Percentiles rank a stretch among this genome's conserved stretches.
Evolutionary conservation across 1,284 basidiomycete species (phyloP).

Genomic region (Abortiporus biennis): DNA sequence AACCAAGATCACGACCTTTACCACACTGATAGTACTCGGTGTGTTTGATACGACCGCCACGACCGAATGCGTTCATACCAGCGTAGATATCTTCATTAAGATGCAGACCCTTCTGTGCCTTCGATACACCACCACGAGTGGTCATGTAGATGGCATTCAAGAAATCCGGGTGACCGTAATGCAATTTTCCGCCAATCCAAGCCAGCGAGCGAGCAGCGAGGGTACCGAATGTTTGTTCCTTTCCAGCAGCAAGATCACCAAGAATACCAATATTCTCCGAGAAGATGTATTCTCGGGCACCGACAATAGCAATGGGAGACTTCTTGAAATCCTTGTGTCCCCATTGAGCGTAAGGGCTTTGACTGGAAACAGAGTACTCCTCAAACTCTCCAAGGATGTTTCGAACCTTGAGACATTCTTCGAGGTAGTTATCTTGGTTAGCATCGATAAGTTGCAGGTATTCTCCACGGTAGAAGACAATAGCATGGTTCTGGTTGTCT

Average conservation of each 20-base stretch:
- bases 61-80: conserved; percentile 97
- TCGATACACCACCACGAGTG: conserved; percentile 96
- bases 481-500: conserved; percentile 99
- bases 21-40: conserved; percentile 99
- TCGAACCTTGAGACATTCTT: conserved; percentile 98
- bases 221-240: conserved; percentile 99
- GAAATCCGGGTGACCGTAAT: conserved; percentile 99
- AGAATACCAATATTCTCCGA: conserved; percentile 99
- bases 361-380: conserved; percentile 80
- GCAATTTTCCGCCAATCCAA: conserved; percentile 97
- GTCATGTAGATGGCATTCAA: conserved; percentile 98
- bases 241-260: conserved; percentile 96
- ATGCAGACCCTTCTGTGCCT: conserved; percentile 98
- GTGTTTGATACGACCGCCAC: conserved; percentile 97
- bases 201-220: conserved; percentile 92
- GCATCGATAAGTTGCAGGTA: conserved; percentile 99
- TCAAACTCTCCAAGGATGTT: conserved; percentile 99
- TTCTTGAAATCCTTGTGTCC: conserved; percentile 84
- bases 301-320: conserved; percentile 93
- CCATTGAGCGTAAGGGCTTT: conserved; percentile 90
- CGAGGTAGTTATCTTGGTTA: conserved; percentile 99
- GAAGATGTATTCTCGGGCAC: conserved; percentile 99
- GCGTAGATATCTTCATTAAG: conserved; percentile 99
- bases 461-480: conserved; percentile 98
- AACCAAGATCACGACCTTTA: conserved; percentile 97